These are phyloP conservation scores for Cruciata laevipes DNA, from an alignment of 257 asterid genomes.

Conservation along the genomic window DNA sequence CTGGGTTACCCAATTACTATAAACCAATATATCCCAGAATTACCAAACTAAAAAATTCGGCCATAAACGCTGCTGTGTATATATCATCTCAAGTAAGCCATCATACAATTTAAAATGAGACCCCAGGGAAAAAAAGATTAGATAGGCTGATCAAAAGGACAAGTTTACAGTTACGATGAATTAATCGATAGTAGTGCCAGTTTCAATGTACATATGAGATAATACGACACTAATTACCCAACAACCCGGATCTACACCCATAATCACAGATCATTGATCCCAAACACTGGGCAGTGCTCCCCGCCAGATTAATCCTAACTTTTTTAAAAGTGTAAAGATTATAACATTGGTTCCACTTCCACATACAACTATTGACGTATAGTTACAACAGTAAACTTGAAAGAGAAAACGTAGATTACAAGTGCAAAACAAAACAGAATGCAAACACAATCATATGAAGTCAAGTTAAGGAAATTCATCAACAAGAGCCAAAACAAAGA, in stretches of 20 bases:
- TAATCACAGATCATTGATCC: not conserved
- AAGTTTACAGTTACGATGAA: not conserved
- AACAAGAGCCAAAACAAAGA: constrained; percentile 5
- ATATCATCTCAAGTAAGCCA: not conserved
- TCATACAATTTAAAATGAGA: not conserved
- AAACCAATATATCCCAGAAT: not conserved
- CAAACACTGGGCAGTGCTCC: not conserved
- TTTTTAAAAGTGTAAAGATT: not conserved
- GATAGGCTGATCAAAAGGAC: not conserved
- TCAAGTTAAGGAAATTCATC: not conserved
- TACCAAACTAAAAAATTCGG: not conserved
- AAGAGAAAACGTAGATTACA: not conserved
- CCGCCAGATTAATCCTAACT: not conserved
- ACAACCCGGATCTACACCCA: not conserved
- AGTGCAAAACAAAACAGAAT: not conserved
- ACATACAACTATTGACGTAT: not conserved
- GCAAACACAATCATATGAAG: not conserved
- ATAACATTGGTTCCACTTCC: not conserved
- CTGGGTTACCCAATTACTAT: not conserved
- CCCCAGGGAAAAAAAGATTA: not conserved
- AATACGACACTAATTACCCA: not conserved
- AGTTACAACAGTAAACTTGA: not conserved
- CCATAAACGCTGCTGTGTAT: not conserved
- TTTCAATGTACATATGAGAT: not conserved
- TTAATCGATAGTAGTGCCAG: not conserved